These are phyloP conservation scores for Ascocoryne sarcoides DNA, from an alignment of 2,329 filamentous ascomycete species.

Conservation along the genomic window DNA sequence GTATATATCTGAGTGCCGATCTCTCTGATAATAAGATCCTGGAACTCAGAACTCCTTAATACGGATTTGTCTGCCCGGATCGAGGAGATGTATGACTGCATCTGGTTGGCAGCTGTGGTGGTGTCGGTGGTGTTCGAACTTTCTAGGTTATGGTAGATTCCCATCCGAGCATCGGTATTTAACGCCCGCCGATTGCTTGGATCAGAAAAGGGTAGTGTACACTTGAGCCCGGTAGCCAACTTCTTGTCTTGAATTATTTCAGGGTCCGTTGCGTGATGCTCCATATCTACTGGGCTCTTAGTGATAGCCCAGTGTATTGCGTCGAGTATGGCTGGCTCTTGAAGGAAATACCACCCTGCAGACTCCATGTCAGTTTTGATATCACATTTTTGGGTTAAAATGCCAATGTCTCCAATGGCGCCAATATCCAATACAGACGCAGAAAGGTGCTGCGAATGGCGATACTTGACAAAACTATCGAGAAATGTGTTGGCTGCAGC, in stretches of 20 bases:
- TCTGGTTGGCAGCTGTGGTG: neutral
- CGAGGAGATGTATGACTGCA: neutral
- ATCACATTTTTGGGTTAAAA: neutral
- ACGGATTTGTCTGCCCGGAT: too few relatives aligned
- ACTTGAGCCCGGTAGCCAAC: neutral
- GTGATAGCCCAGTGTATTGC: neutral
- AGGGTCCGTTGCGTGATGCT: neutral
- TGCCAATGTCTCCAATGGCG: slow-evolving; percentile 4
- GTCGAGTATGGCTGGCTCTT: neutral
- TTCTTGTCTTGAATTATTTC: neutral
- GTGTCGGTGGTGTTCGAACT: neutral
- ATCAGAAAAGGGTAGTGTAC: neutral
- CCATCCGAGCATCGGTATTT: neutral
- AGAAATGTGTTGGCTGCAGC: slow-evolving; percentile 6
- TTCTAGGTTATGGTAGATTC: neutral
- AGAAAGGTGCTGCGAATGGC: slow-evolving; percentile 12
- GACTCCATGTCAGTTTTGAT: neutral
- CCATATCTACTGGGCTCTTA: neutral
- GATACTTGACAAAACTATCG: slow-evolving; percentile 9
- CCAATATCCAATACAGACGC: slow-evolving; percentile 18
- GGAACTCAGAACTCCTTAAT: neutral
- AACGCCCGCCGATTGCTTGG: neutral
- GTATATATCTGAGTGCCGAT: neutral
- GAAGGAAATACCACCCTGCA: neutral
- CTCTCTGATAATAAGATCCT: neutral